Conservation (phyloP, 2,329 filamentous ascomycete genomes). For the Cladosporium sp. region DNA sequence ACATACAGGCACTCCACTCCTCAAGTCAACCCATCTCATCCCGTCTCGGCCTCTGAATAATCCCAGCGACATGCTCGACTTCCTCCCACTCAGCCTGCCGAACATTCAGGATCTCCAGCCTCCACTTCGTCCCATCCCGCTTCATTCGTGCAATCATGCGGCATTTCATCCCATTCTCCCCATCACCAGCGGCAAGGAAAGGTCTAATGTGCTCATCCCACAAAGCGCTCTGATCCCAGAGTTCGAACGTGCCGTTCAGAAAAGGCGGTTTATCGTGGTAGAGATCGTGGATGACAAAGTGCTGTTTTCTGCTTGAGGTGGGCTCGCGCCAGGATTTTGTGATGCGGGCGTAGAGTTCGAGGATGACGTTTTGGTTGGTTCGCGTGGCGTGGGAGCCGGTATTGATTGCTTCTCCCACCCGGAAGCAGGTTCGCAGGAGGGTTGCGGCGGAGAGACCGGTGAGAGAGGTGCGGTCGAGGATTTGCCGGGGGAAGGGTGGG, state of each 20-base stretch:
- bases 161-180: conserved; percentile 35
- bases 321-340: conserved; percentile 52
- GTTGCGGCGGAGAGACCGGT: conserved; percentile 46
- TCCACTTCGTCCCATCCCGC: conserved; percentile 40
- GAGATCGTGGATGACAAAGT: conserved; percentile 61
- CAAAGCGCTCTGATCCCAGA: conserved; percentile 42
- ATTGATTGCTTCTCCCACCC: conserved; percentile 56
- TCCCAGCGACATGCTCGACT: conserved; percentile 46
- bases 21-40: too few species aligned
- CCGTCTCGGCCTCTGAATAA: conserved; percentile 24
- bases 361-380: conserved; percentile 44
- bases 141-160: conserved; percentile 48
- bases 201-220: conserved; percentile 41
- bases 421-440: conserved; percentile 57
- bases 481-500: conserved; percentile 45
- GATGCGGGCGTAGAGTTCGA: conserved; percentile 62
- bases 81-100: conserved; percentile 52
- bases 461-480: conserved; percentile 51
- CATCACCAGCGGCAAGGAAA: conserved; percentile 33
- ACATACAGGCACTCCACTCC: too few species aligned
- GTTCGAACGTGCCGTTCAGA: conserved; percentile 42
- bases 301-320: conserved; percentile 44
- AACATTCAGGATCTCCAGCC: conserved; percentile 45
- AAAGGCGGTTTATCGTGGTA: conserved; percentile 56
- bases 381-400: conserved; percentile 44